phyloP scores from a whole-genome alignment of 177 flowering plant species.

The Vitis hybrid region DNA sequence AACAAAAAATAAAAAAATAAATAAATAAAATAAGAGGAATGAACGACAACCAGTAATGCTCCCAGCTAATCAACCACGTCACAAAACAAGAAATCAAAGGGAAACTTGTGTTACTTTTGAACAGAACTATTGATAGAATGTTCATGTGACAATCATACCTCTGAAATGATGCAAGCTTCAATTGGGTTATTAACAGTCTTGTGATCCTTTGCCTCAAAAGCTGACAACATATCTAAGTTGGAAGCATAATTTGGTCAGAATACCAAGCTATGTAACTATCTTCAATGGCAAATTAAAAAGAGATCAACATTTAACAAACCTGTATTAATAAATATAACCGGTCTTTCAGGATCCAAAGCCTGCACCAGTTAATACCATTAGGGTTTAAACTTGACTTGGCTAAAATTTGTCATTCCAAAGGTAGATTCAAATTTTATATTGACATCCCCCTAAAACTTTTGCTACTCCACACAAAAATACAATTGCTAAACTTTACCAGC shows the following conservation, averaged over 20 bases:
- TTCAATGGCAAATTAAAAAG: background rate
- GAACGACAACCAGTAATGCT: background rate
- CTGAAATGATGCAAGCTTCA: conserved; percentile 71
- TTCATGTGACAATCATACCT: conserved; percentile 43
- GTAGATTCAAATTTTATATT: background rate
- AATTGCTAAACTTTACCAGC: too few species aligned
- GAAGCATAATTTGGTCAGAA: conserved; percentile 1
- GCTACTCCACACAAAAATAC: too few species aligned
- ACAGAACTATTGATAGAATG: background rate
- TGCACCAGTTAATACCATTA: conserved; percentile 22
- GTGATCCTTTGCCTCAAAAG: conserved; percentile 62
- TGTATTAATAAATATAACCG: conserved; percentile 81
- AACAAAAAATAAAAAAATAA: background rate
- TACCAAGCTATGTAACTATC: background rate
- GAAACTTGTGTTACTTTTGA: background rate
- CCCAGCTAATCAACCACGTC: background rate
- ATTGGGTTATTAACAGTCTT: conserved; percentile 72
- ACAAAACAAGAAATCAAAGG: background rate
- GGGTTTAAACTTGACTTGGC: background rate
- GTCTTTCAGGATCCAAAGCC: conserved; percentile 69
- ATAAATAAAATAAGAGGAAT: background rate
- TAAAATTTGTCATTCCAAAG: background rate
- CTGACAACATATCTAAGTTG: conserved; percentile 67
- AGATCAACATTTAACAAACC: conserved; percentile 36
- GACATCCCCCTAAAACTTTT: too few species aligned